Percentiles rank a stretch among this genome's conserved stretches.
These are phyloP conservation scores for Aphanoascus verrucosus DNA, from an alignment of 2,329 filamentous ascomycete species.

Conservation along the genomic window DNA sequence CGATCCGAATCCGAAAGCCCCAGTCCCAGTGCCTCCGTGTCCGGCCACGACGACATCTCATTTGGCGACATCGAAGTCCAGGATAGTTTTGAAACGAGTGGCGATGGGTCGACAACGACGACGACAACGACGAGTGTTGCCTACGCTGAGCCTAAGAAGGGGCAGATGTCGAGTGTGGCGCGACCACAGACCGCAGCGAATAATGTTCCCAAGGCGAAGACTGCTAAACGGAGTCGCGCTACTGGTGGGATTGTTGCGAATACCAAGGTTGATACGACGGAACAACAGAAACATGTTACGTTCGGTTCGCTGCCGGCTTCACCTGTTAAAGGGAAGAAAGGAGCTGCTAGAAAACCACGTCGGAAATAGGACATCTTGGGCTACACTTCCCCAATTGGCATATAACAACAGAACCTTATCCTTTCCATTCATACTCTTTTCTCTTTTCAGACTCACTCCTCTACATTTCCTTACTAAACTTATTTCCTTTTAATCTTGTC, in stretches of 20 bases:
- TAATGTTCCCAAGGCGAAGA: slow-evolving; percentile 21
- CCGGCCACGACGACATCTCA: slow-evolving; percentile 45
- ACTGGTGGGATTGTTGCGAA: background rate
- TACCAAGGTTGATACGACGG: slow-evolving; percentile 19
- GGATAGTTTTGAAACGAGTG: slow-evolving; percentile 34
- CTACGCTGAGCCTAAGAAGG: slow-evolving; percentile 27
- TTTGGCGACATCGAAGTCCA: slow-evolving; percentile 38
- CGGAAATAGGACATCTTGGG: slow-evolving; percentile 8
- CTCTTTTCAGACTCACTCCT: background rate
- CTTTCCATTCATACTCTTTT: background rate
- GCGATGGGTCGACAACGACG: slow-evolving; percentile 25
- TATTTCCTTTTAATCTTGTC: slow-evolving; percentile 5
- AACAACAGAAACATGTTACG: slow-evolving; percentile 30
- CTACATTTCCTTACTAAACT: background rate
- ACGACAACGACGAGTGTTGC: slow-evolving; percentile 23
- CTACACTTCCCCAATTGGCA: background rate
- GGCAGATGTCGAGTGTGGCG: slow-evolving; percentile 22
- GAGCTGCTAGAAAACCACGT: slow-evolving; percentile 20
- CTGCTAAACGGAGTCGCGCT: slow-evolving; percentile 10
- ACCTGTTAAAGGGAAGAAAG: slow-evolving; percentile 23
- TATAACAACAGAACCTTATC: background rate
- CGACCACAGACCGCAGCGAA: slow-evolving; percentile 26
- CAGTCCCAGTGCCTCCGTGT: slow-evolving; percentile 35
- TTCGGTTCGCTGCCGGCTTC: slow-evolving; percentile 29
- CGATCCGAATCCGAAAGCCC: slow-evolving; percentile 56